These are phyloP conservation scores for Solanum hybrid DNA, from an alignment of 305 asterid genomes.

Conservation along the genomic window DNA sequence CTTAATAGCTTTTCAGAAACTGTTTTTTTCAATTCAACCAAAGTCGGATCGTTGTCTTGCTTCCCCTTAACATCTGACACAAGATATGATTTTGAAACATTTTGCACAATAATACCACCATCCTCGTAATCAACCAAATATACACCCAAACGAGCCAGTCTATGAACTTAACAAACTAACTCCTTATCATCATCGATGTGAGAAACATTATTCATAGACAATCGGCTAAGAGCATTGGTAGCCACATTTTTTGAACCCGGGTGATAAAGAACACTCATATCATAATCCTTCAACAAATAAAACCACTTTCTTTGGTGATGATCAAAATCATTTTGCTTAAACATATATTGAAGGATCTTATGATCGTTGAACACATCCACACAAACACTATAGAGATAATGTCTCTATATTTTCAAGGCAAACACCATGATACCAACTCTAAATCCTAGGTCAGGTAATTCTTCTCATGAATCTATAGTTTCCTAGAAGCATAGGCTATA, in stretches of 20 bases:
- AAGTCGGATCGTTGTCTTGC: background rate
- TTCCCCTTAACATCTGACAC: background rate
- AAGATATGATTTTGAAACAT: no score
- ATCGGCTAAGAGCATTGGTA: background rate
- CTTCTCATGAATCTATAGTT: background rate
- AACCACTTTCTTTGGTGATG: background rate
- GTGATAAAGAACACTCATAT: background rate
- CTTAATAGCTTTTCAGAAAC: background rate
- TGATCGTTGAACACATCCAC: background rate
- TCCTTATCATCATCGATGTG: background rate
- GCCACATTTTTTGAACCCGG: background rate
- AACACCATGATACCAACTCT: background rate
- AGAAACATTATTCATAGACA: background rate
- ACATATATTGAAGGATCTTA: background rate
- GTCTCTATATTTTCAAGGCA: background rate
- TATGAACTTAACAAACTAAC: background rate
- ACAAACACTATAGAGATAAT: background rate
- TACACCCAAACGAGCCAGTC: background rate
- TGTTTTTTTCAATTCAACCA: background rate
- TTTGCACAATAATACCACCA: no score
- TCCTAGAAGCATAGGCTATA: background rate
- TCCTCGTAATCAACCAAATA: no score
- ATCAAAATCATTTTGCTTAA: background rate
- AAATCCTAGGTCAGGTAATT: background rate
- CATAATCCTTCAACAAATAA: background rate